Percentiles rank a stretch among this genome's conserved stretches.
phyloP scores from a whole-genome alignment of 1,284 basidiomycete species.

The Papiliotrema fonsecae region DNA sequence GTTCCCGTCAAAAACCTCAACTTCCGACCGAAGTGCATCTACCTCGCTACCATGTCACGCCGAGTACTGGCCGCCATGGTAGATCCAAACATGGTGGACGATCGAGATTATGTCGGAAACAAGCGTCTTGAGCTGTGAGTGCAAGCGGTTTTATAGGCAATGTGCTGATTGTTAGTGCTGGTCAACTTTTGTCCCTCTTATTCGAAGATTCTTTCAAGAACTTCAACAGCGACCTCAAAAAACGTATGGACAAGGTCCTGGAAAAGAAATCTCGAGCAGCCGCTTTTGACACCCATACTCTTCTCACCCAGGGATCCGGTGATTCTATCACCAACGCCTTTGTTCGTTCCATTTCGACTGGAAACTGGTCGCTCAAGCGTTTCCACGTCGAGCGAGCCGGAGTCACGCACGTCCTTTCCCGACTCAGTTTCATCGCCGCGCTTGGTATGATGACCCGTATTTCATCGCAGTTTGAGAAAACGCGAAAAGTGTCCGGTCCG shows the following conservation, averaged over 20 bases:
- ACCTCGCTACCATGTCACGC: conserved; percentile 96
- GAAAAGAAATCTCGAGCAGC: conserved; percentile 94
- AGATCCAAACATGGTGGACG: conserved; percentile 95
- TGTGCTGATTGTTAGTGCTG: conserved; percentile 61
- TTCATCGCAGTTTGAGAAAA: conserved; percentile 98
- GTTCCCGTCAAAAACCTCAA: conserved; percentile 88
- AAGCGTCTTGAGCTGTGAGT: conserved; percentile 94
- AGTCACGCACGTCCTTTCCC: conserved; percentile 94
- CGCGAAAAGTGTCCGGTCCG: conserved; percentile 95
- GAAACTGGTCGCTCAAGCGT: conserved; percentile 98
- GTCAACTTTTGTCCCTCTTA: conserved; percentile 88
- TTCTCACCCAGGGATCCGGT: conserved; percentile 56
- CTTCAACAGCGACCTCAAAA: conserved; percentile 94
- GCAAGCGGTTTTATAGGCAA: neutral
- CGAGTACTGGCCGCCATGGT: conserved; percentile 95
- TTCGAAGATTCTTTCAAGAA: conserved; percentile 99
- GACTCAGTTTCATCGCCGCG: conserved; percentile 93
- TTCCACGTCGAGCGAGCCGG: conserved; percentile 99
- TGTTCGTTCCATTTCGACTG: conserved; percentile 95
- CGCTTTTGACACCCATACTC: conserved; percentile 78
- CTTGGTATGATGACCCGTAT: conserved; percentile 99
- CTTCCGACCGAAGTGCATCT: conserved; percentile 92
- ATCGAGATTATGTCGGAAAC: conserved; percentile 98
- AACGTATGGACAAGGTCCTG: conserved; percentile 93
- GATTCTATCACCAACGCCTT: conserved; percentile 96